Conservation (phyloP, 768 basidiomycete genomes). For the Solioccasus polychromus region DNA sequence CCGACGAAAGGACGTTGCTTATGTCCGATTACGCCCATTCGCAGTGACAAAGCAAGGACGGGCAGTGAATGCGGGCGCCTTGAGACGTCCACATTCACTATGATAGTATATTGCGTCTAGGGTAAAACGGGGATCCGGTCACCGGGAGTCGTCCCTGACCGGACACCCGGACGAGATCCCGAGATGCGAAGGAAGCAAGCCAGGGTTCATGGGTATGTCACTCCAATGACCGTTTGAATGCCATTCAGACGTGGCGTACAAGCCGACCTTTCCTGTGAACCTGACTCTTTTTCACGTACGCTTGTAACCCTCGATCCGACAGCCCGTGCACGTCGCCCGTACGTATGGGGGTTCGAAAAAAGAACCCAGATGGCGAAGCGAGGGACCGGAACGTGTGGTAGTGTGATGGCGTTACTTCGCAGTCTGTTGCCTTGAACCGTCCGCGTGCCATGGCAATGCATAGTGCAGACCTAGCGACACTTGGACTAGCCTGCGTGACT, state of each 20-base stretch:
- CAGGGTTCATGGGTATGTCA: not conserved
- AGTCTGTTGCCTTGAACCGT: too few species aligned
- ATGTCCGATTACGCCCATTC: slow-evolving; percentile 3
- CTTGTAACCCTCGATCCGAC: not conserved
- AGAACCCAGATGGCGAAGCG: not conserved
- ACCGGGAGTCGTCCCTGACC: not conserved
- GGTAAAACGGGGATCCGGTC: not conserved
- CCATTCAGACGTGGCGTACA: slow-evolving; percentile 1
- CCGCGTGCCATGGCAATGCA: not conserved
- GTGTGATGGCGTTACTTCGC: not conserved
- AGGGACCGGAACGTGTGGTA: not conserved
- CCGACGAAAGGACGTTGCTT: not conserved
- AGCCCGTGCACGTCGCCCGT: not conserved
- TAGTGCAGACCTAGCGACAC: too few species aligned
- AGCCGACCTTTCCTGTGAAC: not conserved
- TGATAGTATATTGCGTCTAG: too few species aligned
- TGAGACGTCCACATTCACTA: not conserved
- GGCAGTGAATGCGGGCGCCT: not conserved
- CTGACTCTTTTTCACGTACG: not conserved
- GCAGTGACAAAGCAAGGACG: not conserved
- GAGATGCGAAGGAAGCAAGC: slow-evolving; percentile 3
- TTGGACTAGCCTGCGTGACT: too few species aligned
- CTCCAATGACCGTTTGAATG: not conserved
- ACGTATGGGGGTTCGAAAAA: not conserved
- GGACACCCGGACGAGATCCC: slow-evolving; percentile 6